A percentile compares a stretch with the other conserved stretches of the same genome.
Conservation (phyloP, 441 rosid genomes). For the Euphorbia celastroides region DNA sequence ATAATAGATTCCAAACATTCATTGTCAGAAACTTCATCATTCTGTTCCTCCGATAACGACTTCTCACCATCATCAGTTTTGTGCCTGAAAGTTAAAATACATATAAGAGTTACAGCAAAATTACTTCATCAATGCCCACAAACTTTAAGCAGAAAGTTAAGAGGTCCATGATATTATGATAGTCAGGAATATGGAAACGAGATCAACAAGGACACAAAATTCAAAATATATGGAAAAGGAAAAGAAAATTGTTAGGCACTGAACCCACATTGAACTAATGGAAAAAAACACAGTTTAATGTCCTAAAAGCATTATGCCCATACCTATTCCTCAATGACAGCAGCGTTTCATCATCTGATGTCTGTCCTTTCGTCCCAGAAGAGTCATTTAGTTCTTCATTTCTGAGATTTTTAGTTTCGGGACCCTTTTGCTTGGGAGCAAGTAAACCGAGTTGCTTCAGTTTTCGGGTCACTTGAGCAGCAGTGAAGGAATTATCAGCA, state of each 20-base stretch:
- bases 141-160: not conserved
- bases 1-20: constrained; percentile 32
- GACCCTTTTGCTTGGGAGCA: constrained; percentile 38
- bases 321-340: constrained; percentile 67
- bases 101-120: not conserved
- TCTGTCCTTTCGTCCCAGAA: constrained; percentile 25
- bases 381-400: constrained; percentile 42
- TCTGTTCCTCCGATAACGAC: constrained; percentile 14
- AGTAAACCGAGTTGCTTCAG: constrained; percentile 81
- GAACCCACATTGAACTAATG: constrained; percentile 4
- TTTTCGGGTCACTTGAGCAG: constrained; percentile 76
- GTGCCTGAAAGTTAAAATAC: constrained; percentile 7
- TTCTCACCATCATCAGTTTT: constrained; percentile 6
- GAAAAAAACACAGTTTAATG: not conserved
- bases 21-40: constrained; percentile 24
- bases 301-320: not conserved
- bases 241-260: constrained; percentile 10
- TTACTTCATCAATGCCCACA: not conserved
- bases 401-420: constrained; percentile 36
- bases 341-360: constrained; percentile 64
- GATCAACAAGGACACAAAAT: not conserved
- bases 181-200: not conserved
- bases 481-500: constrained; percentile 49
- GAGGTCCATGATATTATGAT: not conserved
- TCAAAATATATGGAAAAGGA: too few species aligned